Evolutionary conservation across 331 rosid species (phyloP), one percentile per base, ranked within the genome.

Genomic region (Erythrophleum ivorense): DNA sequence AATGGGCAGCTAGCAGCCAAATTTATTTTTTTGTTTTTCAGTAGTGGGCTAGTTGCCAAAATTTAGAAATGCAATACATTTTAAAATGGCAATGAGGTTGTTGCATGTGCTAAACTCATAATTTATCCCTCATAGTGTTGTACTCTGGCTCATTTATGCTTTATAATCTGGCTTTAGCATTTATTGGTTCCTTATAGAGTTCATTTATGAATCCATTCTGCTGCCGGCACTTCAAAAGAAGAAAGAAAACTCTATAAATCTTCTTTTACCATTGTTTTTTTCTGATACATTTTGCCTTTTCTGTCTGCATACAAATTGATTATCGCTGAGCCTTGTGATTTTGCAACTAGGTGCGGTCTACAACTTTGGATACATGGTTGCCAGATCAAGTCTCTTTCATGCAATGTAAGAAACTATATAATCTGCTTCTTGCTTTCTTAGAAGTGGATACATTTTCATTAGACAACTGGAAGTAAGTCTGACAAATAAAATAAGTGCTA

Each of bases 321-420:
- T 58, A 21, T 55, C 57, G 74, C 74, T 80, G 54, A 52, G 49
- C 36, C 76, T 81, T 82, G 76, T 70, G 66, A 65, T 59, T 78
- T 81, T 82, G 79, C 19, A 18, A 73, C 76, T 75, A 95, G 98
- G 98, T 93, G 71, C 89, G 98, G 69, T 95, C 98, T 21, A 89
- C 97, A 40, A 91, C 97, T 84, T 88, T 95, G 91, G 98, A 95
- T 86, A 89, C 97, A 70, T 93, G 98, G 98, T 87, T 95, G 73
- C 93, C 98, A 15, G 93, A 95, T 48, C 98, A 95, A 87, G 86
- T 93, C 80, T 84, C 97, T 78, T 91, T 87, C 84, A 93, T 95
- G 98, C 94, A 91, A 85, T 84, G 98, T 91, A 93, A 91, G 98
- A 31, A 83, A 77, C 3, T 40, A 78, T 33, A 15, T 45, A 73